A percentile compares a stretch with the other conserved stretches of the same genome.
Conservation (phyloP, 2,329 filamentous ascomycete genomes). For the Pseudogymnoascus sp. region DNA sequence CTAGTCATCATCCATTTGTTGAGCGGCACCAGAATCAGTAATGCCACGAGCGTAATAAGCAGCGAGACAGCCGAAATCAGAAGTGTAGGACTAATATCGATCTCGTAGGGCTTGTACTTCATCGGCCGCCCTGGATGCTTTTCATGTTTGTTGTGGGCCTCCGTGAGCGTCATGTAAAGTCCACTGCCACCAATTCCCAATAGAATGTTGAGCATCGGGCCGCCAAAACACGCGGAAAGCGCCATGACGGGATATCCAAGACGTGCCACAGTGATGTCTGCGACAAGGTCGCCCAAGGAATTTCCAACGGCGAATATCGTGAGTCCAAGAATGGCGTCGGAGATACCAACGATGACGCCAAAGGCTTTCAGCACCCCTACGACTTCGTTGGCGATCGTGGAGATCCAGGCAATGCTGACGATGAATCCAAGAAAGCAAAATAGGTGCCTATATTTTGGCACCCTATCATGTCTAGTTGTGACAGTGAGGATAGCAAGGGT, state of each 20-base stretch:
- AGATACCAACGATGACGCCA: slow-evolving; percentile 86
- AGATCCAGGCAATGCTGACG: slow-evolving; percentile 93
- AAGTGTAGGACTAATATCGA: slow-evolving; percentile 77
- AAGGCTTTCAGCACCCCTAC: slow-evolving; percentile 90
- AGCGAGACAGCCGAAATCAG: slow-evolving; percentile 80
- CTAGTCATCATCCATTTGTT: slow-evolving; percentile 82
- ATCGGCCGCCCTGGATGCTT: slow-evolving; percentile 60
- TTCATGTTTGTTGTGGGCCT: slow-evolving; percentile 56
- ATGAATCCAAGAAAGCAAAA: slow-evolving; percentile 85
- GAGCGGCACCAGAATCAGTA: slow-evolving; percentile 74
- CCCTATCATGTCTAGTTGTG: slow-evolving; percentile 59
- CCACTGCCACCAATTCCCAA: slow-evolving; percentile 90
- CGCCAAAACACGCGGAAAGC: slow-evolving; percentile 88
- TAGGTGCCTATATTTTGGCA: slow-evolving; percentile 66
- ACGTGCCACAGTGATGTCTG: slow-evolving; percentile 86
- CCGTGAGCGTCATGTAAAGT: slow-evolving; percentile 73
- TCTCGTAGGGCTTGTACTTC: slow-evolving; percentile 68
- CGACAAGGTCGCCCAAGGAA: slow-evolving; percentile 86
- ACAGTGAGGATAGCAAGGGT: slow-evolving; percentile 59
- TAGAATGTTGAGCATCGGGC: slow-evolving; percentile 94
- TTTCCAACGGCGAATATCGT: slow-evolving; percentile 97
- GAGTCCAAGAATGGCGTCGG: slow-evolving; percentile 86
- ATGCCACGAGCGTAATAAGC: slow-evolving; percentile 66
- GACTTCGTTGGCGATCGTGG: slow-evolving; percentile 89
- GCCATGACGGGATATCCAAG: slow-evolving; percentile 97